Percentiles rank a stretch among this genome's conserved stretches.
Conservation (phyloP, 208 protist genomes). For the Acanthamoeba sp. region DNA sequence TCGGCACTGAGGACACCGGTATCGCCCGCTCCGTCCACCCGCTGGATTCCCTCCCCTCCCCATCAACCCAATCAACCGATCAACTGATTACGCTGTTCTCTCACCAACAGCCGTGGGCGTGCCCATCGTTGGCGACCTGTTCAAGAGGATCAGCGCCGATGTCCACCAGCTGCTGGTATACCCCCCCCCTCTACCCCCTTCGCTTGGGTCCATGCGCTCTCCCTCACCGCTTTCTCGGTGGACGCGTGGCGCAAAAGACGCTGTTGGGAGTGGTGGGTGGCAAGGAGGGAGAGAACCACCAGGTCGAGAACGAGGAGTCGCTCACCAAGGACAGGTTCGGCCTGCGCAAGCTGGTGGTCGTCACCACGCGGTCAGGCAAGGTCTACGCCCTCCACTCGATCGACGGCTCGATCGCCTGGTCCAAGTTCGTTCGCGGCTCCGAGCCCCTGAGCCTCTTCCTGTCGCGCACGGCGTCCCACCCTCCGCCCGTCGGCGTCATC, state of each 20-base stretch:
- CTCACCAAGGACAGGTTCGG: conserved; percentile 67
- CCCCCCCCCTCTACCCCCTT: too few relatives aligned
- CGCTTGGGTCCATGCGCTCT: too few relatives aligned
- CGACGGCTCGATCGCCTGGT: conserved; percentile 53
- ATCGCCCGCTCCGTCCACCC: neutral
- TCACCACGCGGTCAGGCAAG: conserved; percentile 32
- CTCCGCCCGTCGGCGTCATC: conserved; percentile 28
- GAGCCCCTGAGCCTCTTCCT: conserved; percentile 8
- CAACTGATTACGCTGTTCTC: neutral
- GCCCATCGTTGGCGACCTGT: conserved; percentile 17
- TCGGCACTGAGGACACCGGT: neutral
- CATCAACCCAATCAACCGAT: too few relatives aligned
- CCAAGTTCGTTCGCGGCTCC: neutral
- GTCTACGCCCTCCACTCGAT: conserved; percentile 52
- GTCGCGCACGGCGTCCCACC: conserved; percentile 13
- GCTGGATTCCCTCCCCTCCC: neutral
- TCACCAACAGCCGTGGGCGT: neutral
- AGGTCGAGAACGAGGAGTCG: neutral
- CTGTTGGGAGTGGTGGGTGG: neutral
- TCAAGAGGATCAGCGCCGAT: neutral
- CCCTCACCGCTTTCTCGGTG: neutral
- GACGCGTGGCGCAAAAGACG: neutral
- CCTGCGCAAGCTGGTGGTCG: conserved; percentile 47
- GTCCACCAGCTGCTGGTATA: conserved; percentile 38
- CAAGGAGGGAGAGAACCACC: neutral